Base-by-base conservation (phyloP, 176 grass and related monocot species). In the Thinopyrum elongatum region DNA sequence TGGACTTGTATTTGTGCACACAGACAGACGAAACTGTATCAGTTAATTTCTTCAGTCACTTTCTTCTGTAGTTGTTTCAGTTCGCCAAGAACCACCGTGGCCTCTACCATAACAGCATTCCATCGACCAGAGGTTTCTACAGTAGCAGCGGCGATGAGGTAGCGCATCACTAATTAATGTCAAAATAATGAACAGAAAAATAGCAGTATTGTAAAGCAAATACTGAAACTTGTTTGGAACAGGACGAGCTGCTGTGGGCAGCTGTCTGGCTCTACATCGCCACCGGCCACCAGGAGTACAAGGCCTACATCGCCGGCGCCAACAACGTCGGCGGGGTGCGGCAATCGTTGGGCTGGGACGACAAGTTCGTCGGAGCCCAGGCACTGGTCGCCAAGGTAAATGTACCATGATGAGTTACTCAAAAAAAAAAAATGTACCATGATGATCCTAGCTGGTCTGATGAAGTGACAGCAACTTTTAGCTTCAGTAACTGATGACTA, bases 171-270 rank as follows among this genome's bases (percentile, higher is more conserved):
- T 69, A 15, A 10, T 7, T 23, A 17, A 12, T 19, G 16, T 64
- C 19, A 78, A 4, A 1, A 6, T 33, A 19, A 33, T 69, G 7
- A 12, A 21, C 2, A 70, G 10, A 65, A 23, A 63, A 5, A 26
- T 25, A 62, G 59, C 3, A 62, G 3, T 2, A 5, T 4, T 65
- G 10, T 28, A 22, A 3, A 29, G 15, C 8, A 23, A 26, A 53
- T 55, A 51, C 27, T 31, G 9, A 76, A 55, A 76, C 3, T 31
- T 55, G 4, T 76, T 10, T 34, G 63, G 14, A 21, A 76, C 85
- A 95, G 93, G 95, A 98, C 86, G 93, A 98, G 66, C 83, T 95
- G 79, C 61, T 90, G 22, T 98, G 95, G 93, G 91, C 91, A 13
- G 86, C 93, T 6, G 83, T 71, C 11, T 95, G 93, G 95, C 95